These are phyloP conservation scores for Phytophthora tentaculata DNA, from an alignment of 352 stramenopile genomes.

Conservation along the genomic window DNA sequence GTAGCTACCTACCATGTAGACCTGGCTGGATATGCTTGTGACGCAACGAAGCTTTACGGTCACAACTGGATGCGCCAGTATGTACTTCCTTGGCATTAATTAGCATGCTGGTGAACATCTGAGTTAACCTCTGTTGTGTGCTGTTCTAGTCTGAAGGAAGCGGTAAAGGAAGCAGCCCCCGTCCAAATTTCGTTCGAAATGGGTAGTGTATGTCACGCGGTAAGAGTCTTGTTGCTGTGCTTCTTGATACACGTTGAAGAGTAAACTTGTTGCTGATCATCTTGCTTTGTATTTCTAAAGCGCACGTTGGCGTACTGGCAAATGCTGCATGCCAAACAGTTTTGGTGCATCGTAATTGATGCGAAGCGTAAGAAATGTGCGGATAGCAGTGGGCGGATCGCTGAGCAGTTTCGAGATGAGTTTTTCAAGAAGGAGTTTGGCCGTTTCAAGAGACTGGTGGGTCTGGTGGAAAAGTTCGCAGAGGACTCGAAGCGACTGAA, in stretches of 20 bases:
- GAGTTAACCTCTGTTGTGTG: conserved; percentile 5
- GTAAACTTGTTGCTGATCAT: conserved; percentile 4
- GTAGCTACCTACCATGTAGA: conserved; percentile 61
- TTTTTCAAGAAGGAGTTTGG: conserved; percentile 77
- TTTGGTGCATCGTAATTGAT: conserved; percentile 79
- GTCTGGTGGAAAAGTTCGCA: conserved; percentile 71
- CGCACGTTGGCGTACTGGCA: conserved; percentile 81
- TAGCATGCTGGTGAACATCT: background rate
- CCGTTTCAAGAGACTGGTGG: conserved; percentile 73
- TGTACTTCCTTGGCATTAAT: conserved; percentile 2
- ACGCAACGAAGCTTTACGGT: conserved; percentile 72
- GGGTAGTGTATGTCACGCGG: conserved; percentile 80
- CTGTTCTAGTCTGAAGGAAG: conserved; percentile 44
- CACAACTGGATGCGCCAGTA: conserved; percentile 71
- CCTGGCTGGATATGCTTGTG: conserved; percentile 63
- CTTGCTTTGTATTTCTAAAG: conserved; percentile 40
- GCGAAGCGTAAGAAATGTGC: conserved; percentile 55
- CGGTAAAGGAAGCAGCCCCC: conserved; percentile 35
- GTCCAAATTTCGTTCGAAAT: conserved; percentile 63
- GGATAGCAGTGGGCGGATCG: conserved; percentile 54
- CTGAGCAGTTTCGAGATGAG: conserved; percentile 37
- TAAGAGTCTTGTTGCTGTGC: conserved; percentile 36
- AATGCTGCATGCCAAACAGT: conserved; percentile 81
- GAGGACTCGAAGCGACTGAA: conserved; percentile 50
- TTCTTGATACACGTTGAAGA: background rate